phyloP scores from a whole-genome alignment of 495 filamentous ascomycete species.

The Neurospora discreta region DNA sequence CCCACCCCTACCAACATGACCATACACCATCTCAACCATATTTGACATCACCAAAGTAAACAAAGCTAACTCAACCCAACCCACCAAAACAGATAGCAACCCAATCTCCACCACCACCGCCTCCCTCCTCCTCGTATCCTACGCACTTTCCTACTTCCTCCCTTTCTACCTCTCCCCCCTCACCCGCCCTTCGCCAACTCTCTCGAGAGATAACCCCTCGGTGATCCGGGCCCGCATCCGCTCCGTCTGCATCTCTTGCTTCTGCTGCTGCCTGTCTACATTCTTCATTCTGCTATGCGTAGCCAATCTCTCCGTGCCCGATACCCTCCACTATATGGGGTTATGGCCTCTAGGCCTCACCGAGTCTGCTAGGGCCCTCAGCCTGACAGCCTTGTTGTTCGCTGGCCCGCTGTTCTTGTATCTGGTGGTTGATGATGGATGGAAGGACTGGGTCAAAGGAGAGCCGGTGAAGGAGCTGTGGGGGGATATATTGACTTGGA shows the following conservation, averaged over 20 bases:
- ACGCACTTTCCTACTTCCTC: slow-evolving; percentile 77
- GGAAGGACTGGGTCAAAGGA: slow-evolving; percentile 49
- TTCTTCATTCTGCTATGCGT: slow-evolving; percentile 42
- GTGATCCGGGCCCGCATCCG: slow-evolving; percentile 82
- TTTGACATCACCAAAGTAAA: not conserved
- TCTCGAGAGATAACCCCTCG: slow-evolving; percentile 78
- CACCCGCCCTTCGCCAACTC: slow-evolving; percentile 69
- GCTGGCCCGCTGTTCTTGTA: slow-evolving; percentile 71
- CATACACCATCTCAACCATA: not conserved
- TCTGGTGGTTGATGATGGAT: slow-evolving; percentile 58
- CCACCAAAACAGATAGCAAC: not conserved
- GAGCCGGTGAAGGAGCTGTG: slow-evolving; percentile 20
- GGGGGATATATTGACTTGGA: slow-evolving; percentile 40
- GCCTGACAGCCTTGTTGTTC: slow-evolving; percentile 73
- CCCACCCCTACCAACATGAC: too few species aligned
- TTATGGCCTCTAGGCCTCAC: slow-evolving; percentile 58
- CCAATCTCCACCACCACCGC: slow-evolving; percentile 15
- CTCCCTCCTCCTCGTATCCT: slow-evolving; percentile 43
- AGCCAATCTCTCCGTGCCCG: slow-evolving; percentile 22
- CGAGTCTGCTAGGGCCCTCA: slow-evolving; percentile 47
- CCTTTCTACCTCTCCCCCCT: slow-evolving; percentile 77
- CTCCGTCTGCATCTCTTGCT: slow-evolving; percentile 60
- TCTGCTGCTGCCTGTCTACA: slow-evolving; percentile 48
- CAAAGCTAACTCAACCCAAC: not conserved
- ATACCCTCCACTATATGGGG: slow-evolving; percentile 56